Base-by-base conservation (phyloP, 805 yeast species). In the Starmera amethionina region DNA sequence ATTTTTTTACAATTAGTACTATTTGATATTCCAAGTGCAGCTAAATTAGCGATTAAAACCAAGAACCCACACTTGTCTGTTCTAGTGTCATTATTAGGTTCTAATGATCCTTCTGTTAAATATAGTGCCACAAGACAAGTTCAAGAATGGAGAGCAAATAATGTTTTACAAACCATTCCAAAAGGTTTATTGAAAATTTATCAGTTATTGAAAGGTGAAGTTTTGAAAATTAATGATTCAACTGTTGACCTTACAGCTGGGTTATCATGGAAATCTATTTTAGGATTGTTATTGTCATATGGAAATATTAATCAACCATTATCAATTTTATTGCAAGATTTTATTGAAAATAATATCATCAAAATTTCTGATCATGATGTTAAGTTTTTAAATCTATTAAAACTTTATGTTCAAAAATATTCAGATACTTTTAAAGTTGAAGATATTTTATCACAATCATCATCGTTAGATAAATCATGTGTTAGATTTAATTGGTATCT, bases 1-100 rank as follows among this genome's bases (percentile, higher is more conserved):
- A 68, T 82, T 0, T 78, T 75, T 52, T 52, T 70, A 4, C 53
- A 63, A 22, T 45, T 82, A 9, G 66, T 77, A 29, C 64, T 72
- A 5, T 79, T 82, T 40, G 74, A 80, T 41, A 51, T 86, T 27
- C 63, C 69, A 8, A 65, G 66, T 25, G 97, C 97, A 1, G 65
- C 79, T 6, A 64, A 67, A 28, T 44, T 64, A 3, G 89, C 96
- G 1, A 59, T 78, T 2, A 62, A 69, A n/a, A 59, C 82, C 1
- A 69, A 70, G 8, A 83, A 84, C 50, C 60, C 72, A 5, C 95
- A 89, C 56, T 59, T 90, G 15, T 77, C 95, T 0, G 76, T 75
- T 0, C 52, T 86, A 25, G 58, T 90, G 11, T 71, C 96, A 0
- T 62, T 83, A 34, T 56, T 82, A 8, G 95, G 85, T 30, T 79